Base-by-base conservation (phyloP, 2,329 filamentous ascomycete species). In the Aspergillus proliferans region DNA sequence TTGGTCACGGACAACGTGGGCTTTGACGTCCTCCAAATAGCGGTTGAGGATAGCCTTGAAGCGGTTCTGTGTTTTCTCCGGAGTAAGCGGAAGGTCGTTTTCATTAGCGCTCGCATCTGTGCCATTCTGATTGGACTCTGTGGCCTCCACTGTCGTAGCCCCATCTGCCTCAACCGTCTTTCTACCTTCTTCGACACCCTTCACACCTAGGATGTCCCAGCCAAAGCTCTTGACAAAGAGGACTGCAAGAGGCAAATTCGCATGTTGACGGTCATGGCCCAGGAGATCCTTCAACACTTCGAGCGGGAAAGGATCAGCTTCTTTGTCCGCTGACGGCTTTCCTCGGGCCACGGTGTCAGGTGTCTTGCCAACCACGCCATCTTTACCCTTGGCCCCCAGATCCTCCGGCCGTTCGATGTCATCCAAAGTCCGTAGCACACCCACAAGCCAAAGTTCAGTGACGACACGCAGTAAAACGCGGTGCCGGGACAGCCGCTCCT, bases 271-370 rank as follows among this genome's bases (percentile, higher is more conserved):
- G 66, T 98, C 93, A 64, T 97, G 86, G 6, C 91, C 90, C 14
- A 98, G 79, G 56, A 98, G 80, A 65, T 98, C 94, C 72, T 98
- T 98, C 38, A 98, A 75, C n/a, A 97, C 92, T 67, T 98, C 93
- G 18, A 98, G 76, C 3, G 94, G 94, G 58, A 98, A 97, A 0
- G 93, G 93, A 55, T 98, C 93, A 2, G 88, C 81, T 51, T 86
- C 84, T 38, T 79, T 82, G 24, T 80, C 78, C 8, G 76, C 58
- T 73, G 76, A 74, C 77, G 87, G 53, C 74, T 76, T 80, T 6
- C 77, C 72, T 68, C 91, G 95, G 33, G 79, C 75, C 38, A 81
- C 75, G 2, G 75, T 75, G 54, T 82, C 79, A 1, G 71, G 65
- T 14, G 71, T 62, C 57, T 82, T 83, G 47, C 62, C 58, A 18